Conservation (phyloP, 352 stramenopile species). For the Phytophthora europaea region DNA sequence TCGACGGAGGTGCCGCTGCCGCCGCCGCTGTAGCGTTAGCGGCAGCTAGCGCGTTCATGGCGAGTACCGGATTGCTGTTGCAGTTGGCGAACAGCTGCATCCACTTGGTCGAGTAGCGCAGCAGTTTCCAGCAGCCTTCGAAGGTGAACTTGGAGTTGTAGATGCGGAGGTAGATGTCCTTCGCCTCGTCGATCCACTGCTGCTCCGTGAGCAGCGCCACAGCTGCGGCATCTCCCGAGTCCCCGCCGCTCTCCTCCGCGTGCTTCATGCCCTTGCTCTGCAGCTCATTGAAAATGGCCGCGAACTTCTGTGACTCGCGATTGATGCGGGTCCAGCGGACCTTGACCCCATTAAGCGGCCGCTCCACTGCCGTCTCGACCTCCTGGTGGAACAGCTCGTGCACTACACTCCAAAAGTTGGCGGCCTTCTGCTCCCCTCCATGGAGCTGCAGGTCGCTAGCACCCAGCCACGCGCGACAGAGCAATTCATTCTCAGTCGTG, state of each 20-base stretch:
- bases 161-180: slow-evolving; percentile 56
- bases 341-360: slow-evolving; percentile 78
- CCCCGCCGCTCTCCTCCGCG: slow-evolving; percentile 5
- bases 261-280: slow-evolving; percentile 41
- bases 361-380: slow-evolving; percentile 64
- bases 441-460: slow-evolving; percentile 63
- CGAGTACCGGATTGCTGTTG: slow-evolving; percentile 28
- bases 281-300: slow-evolving; percentile 53
- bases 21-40: neutral
- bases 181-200: slow-evolving; percentile 66
- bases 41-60: slow-evolving; percentile 10
- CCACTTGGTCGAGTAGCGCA: slow-evolving; percentile 77
- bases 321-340: slow-evolving; percentile 88
- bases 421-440: slow-evolving; percentile 52
- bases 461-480: slow-evolving; percentile 77
- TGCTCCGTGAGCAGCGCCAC: slow-evolving; percentile 45
- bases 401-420: slow-evolving; percentile 77
- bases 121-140: slow-evolving; percentile 72
- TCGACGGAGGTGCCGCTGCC: neutral
- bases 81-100: slow-evolving; percentile 67
- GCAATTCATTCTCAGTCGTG: slow-evolving; percentile 63
- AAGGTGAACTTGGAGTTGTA: slow-evolving; percentile 75
- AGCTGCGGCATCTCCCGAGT: slow-evolving; percentile 7
- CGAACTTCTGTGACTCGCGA: slow-evolving; percentile 81
- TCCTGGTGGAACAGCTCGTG: slow-evolving; percentile 77